phyloP scores from a whole-genome alignment of 495 filamentous ascomycete species.

The Jackrogersella multiformis region DNA sequence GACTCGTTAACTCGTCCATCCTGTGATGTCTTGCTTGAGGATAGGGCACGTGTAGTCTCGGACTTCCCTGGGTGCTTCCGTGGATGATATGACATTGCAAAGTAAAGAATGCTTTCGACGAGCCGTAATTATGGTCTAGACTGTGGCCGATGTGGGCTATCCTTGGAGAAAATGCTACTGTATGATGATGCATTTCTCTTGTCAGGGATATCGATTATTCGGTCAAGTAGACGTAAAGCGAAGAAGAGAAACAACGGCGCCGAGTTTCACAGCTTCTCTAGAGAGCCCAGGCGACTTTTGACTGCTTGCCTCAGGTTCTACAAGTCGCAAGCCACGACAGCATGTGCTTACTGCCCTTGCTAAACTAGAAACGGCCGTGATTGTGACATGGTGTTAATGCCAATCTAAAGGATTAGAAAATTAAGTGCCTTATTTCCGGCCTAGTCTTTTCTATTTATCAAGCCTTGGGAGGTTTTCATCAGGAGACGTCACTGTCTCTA shows the following conservation, averaged over 20 bases:
- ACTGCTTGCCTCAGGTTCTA: constrained; percentile 15
- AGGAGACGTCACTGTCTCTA: constrained; percentile 11
- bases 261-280: constrained; percentile 13
- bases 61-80: constrained; percentile 23
- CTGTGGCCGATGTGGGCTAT: constrained; percentile 40
- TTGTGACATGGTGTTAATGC: constrained; percentile 4
- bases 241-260: constrained; percentile 12
- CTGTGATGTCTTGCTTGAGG: constrained; percentile 19
- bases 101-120: constrained; percentile 24
- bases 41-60: constrained; percentile 33
- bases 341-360: constrained; percentile 31
- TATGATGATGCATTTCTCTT: constrained; percentile 25
- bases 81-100: constrained; percentile 38
- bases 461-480: background rate
- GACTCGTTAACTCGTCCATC: constrained; percentile 24
- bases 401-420: background rate
- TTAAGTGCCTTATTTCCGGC: constrained; percentile 6
- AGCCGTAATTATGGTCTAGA: constrained; percentile 41
- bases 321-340: constrained; percentile 21
- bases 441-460: constrained; percentile 6
- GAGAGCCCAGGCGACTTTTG: background rate
- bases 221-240: background rate
- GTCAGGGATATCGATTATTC: constrained; percentile 13
- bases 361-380: constrained; percentile 11
- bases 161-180: constrained; percentile 33